Evolutionary conservation across 495 filamentous ascomycete genomes (phyloP).

Genomic region (Pseudevernia furfuracea): DNA sequence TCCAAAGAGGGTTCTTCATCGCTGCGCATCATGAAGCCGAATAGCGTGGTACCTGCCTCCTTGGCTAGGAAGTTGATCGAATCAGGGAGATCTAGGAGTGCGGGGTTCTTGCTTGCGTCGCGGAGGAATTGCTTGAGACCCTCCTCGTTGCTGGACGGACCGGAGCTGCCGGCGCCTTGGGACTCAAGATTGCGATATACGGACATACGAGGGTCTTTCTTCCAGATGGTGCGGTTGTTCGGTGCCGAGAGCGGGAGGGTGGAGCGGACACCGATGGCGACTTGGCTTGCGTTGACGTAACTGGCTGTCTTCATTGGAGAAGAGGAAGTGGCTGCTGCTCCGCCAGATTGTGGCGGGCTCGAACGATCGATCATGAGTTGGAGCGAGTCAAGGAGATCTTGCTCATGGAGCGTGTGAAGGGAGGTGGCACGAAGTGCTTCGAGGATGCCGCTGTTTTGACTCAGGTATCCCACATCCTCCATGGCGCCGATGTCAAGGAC

Average conservation of each 20-base stretch:
- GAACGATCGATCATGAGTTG: conserved; percentile 11
- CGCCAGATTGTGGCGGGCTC: conserved; percentile 3
- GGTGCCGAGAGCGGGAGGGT: conserved; percentile 10
- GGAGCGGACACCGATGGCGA: conserved; percentile 17
- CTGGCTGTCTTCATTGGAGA: conserved; percentile 21
- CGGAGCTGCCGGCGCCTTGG: not conserved
- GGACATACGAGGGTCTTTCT: conserved; percentile 27
- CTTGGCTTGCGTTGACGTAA: conserved; percentile 15
- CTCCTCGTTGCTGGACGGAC: not conserved
- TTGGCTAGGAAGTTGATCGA: conserved; percentile 14
- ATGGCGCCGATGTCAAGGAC: conserved; percentile 52
- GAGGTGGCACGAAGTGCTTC: conserved; percentile 8
- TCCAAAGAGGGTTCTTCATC: conserved; percentile 36
- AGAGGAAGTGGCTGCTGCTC: too few relatives aligned
- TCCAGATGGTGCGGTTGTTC: conserved; percentile 24
- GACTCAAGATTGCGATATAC: conserved; percentile 27
- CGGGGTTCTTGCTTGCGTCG: conserved; percentile 17
- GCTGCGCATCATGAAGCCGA: conserved; percentile 34
- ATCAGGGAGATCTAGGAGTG: conserved; percentile 11
- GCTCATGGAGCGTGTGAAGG: conserved; percentile 5
- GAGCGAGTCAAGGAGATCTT: conserved; percentile 10
- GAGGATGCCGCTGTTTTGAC: conserved; percentile 6
- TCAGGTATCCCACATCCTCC: conserved; percentile 45
- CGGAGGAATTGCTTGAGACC: conserved; percentile 25
- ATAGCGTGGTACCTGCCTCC: conserved; percentile 33